These are phyloP conservation scores for Solanum bulbocastanum DNA, from an alignment of 257 asterid species.

Conservation along the genomic window DNA sequence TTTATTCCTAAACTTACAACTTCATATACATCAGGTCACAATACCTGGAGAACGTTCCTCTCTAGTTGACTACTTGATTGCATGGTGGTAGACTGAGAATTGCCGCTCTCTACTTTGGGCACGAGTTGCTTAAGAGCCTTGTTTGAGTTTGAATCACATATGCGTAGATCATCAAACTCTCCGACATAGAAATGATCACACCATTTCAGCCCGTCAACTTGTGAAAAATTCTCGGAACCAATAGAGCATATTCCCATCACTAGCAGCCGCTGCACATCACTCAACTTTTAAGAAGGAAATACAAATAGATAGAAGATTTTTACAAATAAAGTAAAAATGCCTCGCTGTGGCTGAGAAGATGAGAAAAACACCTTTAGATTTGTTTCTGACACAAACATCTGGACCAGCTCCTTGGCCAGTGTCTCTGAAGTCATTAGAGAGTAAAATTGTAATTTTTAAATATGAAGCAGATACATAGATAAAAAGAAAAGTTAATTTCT, in stretches of 20 bases:
- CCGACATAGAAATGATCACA: slow-evolving; percentile 55
- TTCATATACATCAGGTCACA: not conserved
- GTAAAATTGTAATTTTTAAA: not conserved
- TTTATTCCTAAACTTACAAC: not conserved
- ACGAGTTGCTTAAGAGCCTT: slow-evolving; percentile 25
- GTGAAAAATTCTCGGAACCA: slow-evolving; percentile 23
- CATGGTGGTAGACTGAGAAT: slow-evolving; percentile 12
- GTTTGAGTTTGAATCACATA: slow-evolving; percentile 30
- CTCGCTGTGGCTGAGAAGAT: slow-evolving; percentile 9
- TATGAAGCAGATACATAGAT: not conserved
- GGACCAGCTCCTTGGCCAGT: slow-evolving; percentile 54
- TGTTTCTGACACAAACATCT: slow-evolving; percentile 57
- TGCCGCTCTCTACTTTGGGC: slow-evolving; percentile 26
- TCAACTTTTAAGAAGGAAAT: slow-evolving; percentile 2
- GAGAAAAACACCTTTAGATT: slow-evolving; percentile 43
- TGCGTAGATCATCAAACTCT: slow-evolving; percentile 47
- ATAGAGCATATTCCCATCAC: slow-evolving; percentile 58
- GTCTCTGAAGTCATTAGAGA: slow-evolving; percentile 40
- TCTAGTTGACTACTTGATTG: slow-evolving; percentile 24
- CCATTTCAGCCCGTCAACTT: slow-evolving; percentile 35
- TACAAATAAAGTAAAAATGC: not conserved
- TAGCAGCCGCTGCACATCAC: slow-evolving; percentile 52
- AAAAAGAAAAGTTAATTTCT: not conserved
- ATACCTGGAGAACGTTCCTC: slow-evolving; percentile 55
- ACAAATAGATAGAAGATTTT: not conserved